Percentiles rank a stretch among this genome's conserved stretches.
These are phyloP conservation scores for Galium porrigens DNA, from an alignment of 305 asterid genomes.

Conservation along the genomic window DNA sequence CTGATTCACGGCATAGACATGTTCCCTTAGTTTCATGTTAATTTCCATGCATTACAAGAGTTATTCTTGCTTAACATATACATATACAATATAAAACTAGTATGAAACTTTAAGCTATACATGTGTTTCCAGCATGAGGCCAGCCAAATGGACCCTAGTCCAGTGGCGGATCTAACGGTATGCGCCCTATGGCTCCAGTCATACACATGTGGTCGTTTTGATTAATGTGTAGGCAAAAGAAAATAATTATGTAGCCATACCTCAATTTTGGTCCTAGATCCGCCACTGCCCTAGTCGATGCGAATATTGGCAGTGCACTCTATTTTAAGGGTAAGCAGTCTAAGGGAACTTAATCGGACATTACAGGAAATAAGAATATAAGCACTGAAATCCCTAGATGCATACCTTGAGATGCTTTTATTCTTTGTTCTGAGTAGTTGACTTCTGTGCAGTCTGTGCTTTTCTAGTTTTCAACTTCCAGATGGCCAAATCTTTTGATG, in stretches of 20 bases:
- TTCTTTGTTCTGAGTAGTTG: slow-evolving; percentile 14
- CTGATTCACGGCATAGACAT: background rate
- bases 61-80: background rate
- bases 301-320: slow-evolving; percentile 3
- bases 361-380: slow-evolving; percentile 1
- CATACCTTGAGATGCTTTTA: slow-evolving; percentile 2
- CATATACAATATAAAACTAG: too few species aligned
- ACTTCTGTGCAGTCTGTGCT: slow-evolving; percentile 1
- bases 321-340: background rate
- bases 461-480: background rate
- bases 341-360: background rate
- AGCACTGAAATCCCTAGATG: background rate
- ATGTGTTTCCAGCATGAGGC: background rate
- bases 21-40: background rate
- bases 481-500: slow-evolving; percentile 11
- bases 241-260: too few species aligned
- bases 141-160: background rate
- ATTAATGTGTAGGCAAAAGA: too few species aligned
- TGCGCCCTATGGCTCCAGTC: too few species aligned
- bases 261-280: too few species aligned
- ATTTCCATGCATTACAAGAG: background rate
- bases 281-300: background rate
- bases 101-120: background rate
- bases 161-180: too few species aligned
- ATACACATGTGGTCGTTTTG: too few species aligned